Conservation (phyloP, 2,329 filamentous ascomycete genomes). For the Thelonectria olida region DNA sequence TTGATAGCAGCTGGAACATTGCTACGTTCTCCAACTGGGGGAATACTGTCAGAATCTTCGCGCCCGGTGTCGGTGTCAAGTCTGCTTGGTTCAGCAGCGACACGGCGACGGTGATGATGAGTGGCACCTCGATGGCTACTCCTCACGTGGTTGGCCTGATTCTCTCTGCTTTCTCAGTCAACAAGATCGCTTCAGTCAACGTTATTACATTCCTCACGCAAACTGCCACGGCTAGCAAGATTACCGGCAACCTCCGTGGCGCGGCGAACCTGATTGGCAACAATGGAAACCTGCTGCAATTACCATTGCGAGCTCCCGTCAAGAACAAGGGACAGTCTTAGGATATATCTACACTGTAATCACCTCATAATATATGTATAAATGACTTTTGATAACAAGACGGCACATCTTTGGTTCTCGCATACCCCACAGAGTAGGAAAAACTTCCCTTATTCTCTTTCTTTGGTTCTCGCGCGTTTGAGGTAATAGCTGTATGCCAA, state of each 20-base stretch:
- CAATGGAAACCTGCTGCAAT: background rate
- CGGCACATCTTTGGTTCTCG: too few species aligned
- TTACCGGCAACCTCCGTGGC: background rate
- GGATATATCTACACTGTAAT: too few species aligned
- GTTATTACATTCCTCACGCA: background rate
- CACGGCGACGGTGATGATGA: conserved; percentile 48
- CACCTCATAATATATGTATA: too few species aligned
- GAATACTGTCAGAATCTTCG: conserved; percentile 53
- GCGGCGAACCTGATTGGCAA: background rate
- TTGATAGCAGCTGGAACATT: conserved; percentile 43
- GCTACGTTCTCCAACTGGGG: conserved; percentile 59
- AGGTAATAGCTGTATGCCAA: too few species aligned
- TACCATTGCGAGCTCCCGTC: too few species aligned
- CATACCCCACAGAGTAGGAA: too few species aligned
- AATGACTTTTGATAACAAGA: too few species aligned
- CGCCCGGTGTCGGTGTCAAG: conserved; percentile 52
- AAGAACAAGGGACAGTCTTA: too few species aligned
- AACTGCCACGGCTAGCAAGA: background rate
- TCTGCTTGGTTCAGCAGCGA: conserved; percentile 48
- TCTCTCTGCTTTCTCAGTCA: conserved; percentile 46
- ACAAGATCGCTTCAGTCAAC: background rate
- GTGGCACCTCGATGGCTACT: conserved; percentile 63
- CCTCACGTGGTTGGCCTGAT: conserved; percentile 63
- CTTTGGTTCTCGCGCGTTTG: too few species aligned
- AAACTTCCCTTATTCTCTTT: too few species aligned